Percentiles rank a stretch among this genome's conserved stretches.
phyloP scores from a whole-genome alignment of 2,329 filamentous ascomycete species.

The Ophiostoma populinum region DNA sequence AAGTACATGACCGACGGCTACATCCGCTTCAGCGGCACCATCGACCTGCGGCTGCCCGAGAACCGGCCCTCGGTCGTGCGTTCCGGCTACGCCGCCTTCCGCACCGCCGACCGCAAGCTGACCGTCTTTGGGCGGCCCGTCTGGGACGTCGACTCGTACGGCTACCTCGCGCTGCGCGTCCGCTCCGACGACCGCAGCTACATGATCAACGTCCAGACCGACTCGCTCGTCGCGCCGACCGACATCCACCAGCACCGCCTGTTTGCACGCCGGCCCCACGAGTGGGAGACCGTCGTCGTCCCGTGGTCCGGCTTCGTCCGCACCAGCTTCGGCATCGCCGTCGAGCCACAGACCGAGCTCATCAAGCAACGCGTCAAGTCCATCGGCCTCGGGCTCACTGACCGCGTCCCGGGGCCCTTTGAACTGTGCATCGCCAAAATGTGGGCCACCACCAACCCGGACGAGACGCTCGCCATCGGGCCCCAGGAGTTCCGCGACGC shows the following conservation, averaged over 20 bases:
- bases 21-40: constrained; percentile 69
- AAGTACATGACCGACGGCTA: constrained; percentile 28
- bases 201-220: constrained; percentile 89
- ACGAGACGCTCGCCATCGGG: constrained; percentile 19
- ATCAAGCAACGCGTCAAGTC: constrained; percentile 73
- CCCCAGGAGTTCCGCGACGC: constrained; percentile 10
- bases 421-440: constrained; percentile 71
- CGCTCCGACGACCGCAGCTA: constrained; percentile 86
- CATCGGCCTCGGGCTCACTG: constrained; percentile 75
- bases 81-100: constrained; percentile 78
- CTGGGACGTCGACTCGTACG: constrained; percentile 83
- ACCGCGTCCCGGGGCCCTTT: constrained; percentile 75
- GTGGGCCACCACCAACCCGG: constrained; percentile 67
- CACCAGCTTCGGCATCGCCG: constrained; percentile 80
- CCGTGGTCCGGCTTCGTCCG: constrained; percentile 86
- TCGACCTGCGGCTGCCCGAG: constrained; percentile 68
- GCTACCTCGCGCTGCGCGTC: constrained; percentile 71
- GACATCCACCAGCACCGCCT: constrained; percentile 91
- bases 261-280: constrained; percentile 57
- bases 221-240: constrained; percentile 70
- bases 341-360: constrained; percentile 86
- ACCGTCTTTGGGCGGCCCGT: constrained; percentile 74
- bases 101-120: constrained; percentile 57
- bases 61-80: constrained; percentile 59
- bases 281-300: constrained; percentile 93